A percentile compares a stretch with the other conserved stretches of the same genome.
These are phyloP conservation scores for Fusarium kyushuense DNA, from an alignment of 2,329 filamentous ascomycete species.

Conservation along the genomic window DNA sequence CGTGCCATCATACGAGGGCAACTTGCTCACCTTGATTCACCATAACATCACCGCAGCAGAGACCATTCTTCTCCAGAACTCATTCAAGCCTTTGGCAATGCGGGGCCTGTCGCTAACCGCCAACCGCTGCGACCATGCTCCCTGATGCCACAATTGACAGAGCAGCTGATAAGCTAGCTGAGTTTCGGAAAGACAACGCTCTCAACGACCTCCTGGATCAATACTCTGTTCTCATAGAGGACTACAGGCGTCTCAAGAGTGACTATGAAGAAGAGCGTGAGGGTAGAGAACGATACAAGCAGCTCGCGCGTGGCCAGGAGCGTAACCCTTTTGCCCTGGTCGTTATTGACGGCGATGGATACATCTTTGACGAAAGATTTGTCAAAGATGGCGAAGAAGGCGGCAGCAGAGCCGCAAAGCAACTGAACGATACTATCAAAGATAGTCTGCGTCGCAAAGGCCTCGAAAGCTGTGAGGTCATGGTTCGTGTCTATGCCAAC, in stretches of 20 bases:
- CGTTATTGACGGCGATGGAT: slow-evolving; percentile 72
- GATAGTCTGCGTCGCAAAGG: slow-evolving; percentile 60
- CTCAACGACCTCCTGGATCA: slow-evolving; percentile 50
- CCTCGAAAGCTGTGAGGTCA: slow-evolving; percentile 63
- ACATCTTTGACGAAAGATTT: slow-evolving; percentile 63
- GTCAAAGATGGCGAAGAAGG: slow-evolving; percentile 63
- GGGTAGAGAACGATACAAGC: slow-evolving; percentile 66
- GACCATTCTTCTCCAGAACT: not conserved
- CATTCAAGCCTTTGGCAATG: slow-evolving; percentile 21
- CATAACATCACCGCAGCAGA: too few relatives aligned
- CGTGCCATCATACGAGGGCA: not conserved
- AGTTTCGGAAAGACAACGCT: slow-evolving; percentile 47
- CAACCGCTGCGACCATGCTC: slow-evolving; percentile 36
- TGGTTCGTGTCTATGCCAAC: slow-evolving; percentile 69
- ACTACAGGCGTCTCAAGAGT: slow-evolving; percentile 67
- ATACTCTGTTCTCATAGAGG: slow-evolving; percentile 59
- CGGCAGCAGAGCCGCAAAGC: slow-evolving; percentile 66
- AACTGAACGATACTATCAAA: slow-evolving; percentile 64
- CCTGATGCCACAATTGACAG: slow-evolving; percentile 38
- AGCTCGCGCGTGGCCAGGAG: slow-evolving; percentile 61
- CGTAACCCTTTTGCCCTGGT: slow-evolving; percentile 71
- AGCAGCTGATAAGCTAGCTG: slow-evolving; percentile 48
- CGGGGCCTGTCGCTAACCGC: slow-evolving; percentile 21
- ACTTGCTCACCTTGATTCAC: not conserved
- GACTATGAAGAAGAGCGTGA: slow-evolving; percentile 69